Conservation (phyloP, 2,329 filamentous ascomycete species). For the Fusarium secorum region DNA sequence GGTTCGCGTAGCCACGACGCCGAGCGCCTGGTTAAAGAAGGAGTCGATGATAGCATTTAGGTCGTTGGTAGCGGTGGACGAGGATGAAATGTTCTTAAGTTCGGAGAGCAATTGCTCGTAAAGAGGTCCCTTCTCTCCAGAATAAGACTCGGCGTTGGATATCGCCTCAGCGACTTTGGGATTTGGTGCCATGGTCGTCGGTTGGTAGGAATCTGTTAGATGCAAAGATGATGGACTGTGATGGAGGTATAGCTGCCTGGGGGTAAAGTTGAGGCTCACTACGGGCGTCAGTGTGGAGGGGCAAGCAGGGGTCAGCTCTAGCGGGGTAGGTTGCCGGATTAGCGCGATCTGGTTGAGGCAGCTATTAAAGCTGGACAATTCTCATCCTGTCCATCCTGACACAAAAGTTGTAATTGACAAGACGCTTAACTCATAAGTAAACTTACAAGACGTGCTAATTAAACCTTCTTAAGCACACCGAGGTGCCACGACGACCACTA, state of each 20-base stretch:
- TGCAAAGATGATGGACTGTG: conserved; percentile 9
- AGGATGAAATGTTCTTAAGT: conserved; percentile 52
- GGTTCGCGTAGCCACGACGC: conserved; percentile 77
- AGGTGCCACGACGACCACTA: background rate
- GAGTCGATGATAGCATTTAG: conserved; percentile 73
- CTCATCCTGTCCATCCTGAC: background rate
- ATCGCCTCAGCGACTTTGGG: conserved; percentile 55
- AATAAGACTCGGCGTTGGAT: conserved; percentile 48
- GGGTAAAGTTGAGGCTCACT: conserved; percentile 27
- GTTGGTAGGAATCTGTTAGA: background rate
- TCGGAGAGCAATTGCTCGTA: conserved; percentile 58
- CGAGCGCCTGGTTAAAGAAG: conserved; percentile 73
- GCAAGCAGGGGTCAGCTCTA: conserved; percentile 37
- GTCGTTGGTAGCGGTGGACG: conserved; percentile 57
- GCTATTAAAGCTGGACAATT: background rate
- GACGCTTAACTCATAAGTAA: background rate
- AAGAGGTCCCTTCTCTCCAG: conserved; percentile 53
- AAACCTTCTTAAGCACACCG: background rate
- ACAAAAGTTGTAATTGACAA: background rate
- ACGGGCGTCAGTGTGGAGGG: conserved; percentile 31
- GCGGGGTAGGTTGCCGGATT: conserved; percentile 35
- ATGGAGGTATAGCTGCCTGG: conserved; percentile 30
- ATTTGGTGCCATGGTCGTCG: conserved; percentile 48
- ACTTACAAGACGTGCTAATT: background rate
- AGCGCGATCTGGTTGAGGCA: conserved; percentile 12